These are phyloP conservation scores for Podaxis sp. DNA, from an alignment of 768 basidiomycete species.

Conservation along the genomic window DNA sequence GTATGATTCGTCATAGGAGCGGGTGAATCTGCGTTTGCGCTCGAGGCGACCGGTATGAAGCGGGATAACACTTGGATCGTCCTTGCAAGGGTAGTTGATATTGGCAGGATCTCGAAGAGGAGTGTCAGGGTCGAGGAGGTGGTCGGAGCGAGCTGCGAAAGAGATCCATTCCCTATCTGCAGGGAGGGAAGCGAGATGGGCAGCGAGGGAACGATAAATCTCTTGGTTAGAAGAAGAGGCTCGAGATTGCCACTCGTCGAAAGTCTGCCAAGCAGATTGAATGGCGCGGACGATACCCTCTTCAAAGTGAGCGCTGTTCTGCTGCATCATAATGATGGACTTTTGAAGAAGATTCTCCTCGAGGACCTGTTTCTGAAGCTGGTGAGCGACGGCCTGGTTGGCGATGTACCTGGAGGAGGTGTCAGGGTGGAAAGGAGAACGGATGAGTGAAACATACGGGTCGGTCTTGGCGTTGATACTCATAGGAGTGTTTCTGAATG, in stretches of 20 bases:
- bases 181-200: conserved; percentile 71
- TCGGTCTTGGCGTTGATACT: conserved; percentile 73
- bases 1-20: conserved; percentile 79
- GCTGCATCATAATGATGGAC: conserved; percentile 96
- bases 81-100: conserved; percentile 86
- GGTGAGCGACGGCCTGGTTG: conserved; percentile 68
- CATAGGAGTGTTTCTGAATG: conserved; percentile 95
- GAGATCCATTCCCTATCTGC: conserved; percentile 95
- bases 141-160: conserved; percentile 90
- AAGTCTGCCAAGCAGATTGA: conserved; percentile 96
- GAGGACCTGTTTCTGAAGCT: conserved; percentile 88
- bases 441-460: conserved; percentile 51
- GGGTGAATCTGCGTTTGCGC: conserved; percentile 93
- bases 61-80: conserved; percentile 79
- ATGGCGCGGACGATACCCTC: conserved; percentile 93
- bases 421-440: background rate
- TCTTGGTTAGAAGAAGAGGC: conserved; percentile 70
- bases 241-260: conserved; percentile 89
- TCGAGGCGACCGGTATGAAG: conserved; percentile 90
- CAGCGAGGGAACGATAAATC: conserved; percentile 66
- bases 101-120: conserved; percentile 76
- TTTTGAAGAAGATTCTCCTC: conserved; percentile 99
- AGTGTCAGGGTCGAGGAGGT: conserved; percentile 95
- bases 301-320: conserved; percentile 95
- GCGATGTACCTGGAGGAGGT: conserved; percentile 48